phyloP scores from a whole-genome alignment of 164 flowering plant species.

The Vitis labrusca region DNA sequence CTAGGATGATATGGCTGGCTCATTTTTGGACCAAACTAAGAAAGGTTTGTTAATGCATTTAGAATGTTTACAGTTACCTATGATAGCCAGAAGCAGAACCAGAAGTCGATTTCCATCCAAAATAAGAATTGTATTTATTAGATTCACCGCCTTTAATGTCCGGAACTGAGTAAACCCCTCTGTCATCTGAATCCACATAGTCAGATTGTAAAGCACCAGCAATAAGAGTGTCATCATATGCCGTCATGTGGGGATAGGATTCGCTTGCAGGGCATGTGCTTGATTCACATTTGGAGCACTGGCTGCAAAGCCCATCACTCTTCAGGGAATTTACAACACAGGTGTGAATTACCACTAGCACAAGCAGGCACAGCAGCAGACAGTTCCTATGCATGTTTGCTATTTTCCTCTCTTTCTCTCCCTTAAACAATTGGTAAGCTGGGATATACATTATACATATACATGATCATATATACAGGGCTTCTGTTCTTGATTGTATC shows the following conservation, averaged over 20 bases:
- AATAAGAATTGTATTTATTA: conserved; percentile 40
- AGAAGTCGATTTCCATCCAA: conserved; percentile 69
- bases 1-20: too few relatives aligned
- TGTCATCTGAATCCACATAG: conserved; percentile 38
- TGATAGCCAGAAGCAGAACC: conserved; percentile 67
- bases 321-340: conserved; percentile 17
- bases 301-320: conserved; percentile 44
- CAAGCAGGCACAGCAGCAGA: conserved; percentile 10
- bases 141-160: conserved; percentile 45
- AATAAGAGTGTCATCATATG: conserved; percentile 51
- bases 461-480: neutral
- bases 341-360: conserved; percentile 6
- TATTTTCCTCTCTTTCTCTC: neutral
- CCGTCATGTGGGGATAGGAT: conserved; percentile 66
- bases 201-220: conserved; percentile 65
- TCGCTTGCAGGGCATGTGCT: conserved; percentile 54
- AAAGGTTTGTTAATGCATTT: too few relatives aligned
- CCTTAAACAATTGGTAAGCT: neutral
- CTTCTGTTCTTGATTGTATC: conserved; percentile 21
- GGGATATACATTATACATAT: neutral
- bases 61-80: conserved; percentile 24
- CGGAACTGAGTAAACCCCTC: conserved; percentile 62
- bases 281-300: conserved; percentile 47
- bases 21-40: too few relatives aligned
- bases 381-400: conserved; percentile 14